Percentiles rank a stretch among this genome's conserved stretches.
phyloP scores from a whole-genome alignment of 305 asterid genomes.

The Fraxinus greggii region DNA sequence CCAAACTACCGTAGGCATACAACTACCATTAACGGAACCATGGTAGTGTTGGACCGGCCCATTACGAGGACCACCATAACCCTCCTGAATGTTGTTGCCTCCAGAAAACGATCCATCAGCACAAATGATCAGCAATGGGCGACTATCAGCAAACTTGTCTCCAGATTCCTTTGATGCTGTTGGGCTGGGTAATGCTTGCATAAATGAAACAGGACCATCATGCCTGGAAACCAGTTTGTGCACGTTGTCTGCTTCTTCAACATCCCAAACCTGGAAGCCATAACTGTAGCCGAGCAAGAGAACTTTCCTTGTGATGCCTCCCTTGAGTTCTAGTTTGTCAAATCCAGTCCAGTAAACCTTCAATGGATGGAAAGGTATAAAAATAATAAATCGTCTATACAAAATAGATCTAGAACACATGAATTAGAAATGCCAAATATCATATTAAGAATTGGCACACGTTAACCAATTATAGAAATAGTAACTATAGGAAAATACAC shows the following conservation, averaged over 20 bases:
- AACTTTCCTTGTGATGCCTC: slow-evolving; percentile 38
- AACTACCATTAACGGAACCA: slow-evolving; percentile 39
- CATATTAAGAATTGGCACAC: neutral
- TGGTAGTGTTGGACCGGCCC: slow-evolving; percentile 47
- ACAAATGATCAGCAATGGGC: slow-evolving; percentile 77
- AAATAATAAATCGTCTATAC: slow-evolving; percentile 15
- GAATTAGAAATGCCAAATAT: neutral
- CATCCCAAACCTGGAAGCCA: slow-evolving; percentile 98
- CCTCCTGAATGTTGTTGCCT: slow-evolving; percentile 50
- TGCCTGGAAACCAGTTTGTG: slow-evolving; percentile 74
- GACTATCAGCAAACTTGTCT: slow-evolving; percentile 63
- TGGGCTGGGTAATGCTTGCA: slow-evolving; percentile 66
- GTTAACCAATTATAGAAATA: neutral
- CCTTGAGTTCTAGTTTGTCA: slow-evolving; percentile 62
- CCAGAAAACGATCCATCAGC: slow-evolving; percentile 75
- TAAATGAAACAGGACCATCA: slow-evolving; percentile 85
- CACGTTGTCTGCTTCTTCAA: slow-evolving; percentile 77
- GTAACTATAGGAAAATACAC: neutral
- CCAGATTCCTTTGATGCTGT: slow-evolving; percentile 35
- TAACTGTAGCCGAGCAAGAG: slow-evolving; percentile 69
- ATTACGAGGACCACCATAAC: slow-evolving; percentile 39
- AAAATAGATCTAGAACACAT: neutral
- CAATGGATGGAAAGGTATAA: slow-evolving; percentile 11
- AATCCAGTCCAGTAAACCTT: slow-evolving; percentile 94
- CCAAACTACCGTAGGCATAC: slow-evolving; percentile 77